A percentile compares a stretch with the other conserved stretches of the same genome.
phyloP scores from a whole-genome alignment of 768 basidiomycete species.

The Rhodotorula toruloides region DNA sequence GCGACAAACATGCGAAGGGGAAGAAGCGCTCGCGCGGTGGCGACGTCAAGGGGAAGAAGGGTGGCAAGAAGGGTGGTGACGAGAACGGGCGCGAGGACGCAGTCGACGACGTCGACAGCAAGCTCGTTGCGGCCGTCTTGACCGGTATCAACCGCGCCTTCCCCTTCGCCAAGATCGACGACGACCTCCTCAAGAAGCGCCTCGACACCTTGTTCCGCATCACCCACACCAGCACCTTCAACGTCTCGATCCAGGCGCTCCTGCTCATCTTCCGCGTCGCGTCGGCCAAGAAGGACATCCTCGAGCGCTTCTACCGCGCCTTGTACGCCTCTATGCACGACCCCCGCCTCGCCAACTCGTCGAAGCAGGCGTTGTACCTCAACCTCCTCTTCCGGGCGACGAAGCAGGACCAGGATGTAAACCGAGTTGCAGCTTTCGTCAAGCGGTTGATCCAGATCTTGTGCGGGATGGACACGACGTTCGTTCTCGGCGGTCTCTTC shows the following conservation, averaged over 20 bases:
- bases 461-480: constrained; percentile 69
- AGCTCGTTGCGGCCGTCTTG: constrained; percentile 78
- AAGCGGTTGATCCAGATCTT: constrained; percentile 77
- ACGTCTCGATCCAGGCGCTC: constrained; percentile 87
- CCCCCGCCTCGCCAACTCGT: constrained; percentile 67
- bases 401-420: constrained; percentile 59
- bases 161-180: constrained; percentile 80
- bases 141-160: constrained; percentile 92
- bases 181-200: constrained; percentile 71
- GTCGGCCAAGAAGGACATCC: constrained; percentile 50
- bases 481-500: constrained; percentile 80
- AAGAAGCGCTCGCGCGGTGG: constrained; percentile 30
- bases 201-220: constrained; percentile 91
- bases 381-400: constrained; percentile 87
- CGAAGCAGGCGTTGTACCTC: constrained; percentile 94
- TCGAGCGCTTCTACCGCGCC: constrained; percentile 59
- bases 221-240: constrained; percentile 93
- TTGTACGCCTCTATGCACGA: constrained; percentile 88
- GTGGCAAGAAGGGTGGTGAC: constrained; percentile 40
- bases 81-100: constrained; percentile 51
- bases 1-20: constrained; percentile 5
- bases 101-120: constrained; percentile 56
- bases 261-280: constrained; percentile 80
- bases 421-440: constrained; percentile 72
- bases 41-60: constrained; percentile 15